Evolutionary conservation across 2,329 filamentous ascomycete species (phyloP).

Genomic region (Ascocoryne sarcoides): DNA sequence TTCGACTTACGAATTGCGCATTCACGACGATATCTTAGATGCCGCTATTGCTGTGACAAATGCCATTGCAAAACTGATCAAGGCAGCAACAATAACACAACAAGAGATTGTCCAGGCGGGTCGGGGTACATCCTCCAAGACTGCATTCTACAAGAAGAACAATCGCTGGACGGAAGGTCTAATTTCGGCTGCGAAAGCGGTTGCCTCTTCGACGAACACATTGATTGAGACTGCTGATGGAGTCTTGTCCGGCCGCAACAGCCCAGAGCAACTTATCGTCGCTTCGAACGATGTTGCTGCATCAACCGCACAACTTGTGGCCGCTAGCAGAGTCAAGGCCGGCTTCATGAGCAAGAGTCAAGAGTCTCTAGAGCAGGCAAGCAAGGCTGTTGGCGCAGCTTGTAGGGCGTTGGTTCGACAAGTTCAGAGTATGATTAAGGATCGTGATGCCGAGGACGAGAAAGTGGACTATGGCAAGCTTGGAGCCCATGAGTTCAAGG

Average conservation of each 20-base stretch:
- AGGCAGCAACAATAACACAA: conserved; percentile 85
- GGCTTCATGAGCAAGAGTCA: conserved; percentile 97
- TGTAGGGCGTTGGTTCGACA: conserved; percentile 84
- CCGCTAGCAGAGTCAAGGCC: conserved; percentile 91
- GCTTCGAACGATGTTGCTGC: conserved; percentile 96
- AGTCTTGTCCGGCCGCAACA: conserved; percentile 85
- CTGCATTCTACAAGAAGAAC: conserved; percentile 99
- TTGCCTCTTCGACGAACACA: conserved; percentile 86
- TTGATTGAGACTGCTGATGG: conserved; percentile 97
- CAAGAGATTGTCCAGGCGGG: conserved; percentile 95
- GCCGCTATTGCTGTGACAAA: conserved; percentile 89
- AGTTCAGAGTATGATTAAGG: conserved; percentile 88
- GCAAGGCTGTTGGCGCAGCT: conserved; percentile 83
- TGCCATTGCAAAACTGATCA: conserved; percentile 89
- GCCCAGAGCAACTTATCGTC: conserved; percentile 93
- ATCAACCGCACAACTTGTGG: conserved; percentile 91
- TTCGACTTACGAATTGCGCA: conserved; percentile 91
- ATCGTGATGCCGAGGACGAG: conserved; percentile 74
- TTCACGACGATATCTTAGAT: conserved; percentile 90
- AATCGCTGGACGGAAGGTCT: conserved; percentile 98
- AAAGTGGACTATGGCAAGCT: conserved; percentile 80
- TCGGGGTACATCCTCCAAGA: conserved; percentile 74
- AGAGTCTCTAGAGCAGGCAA: conserved; percentile 81
- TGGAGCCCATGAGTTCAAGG: conserved; percentile 94
- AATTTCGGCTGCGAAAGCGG: conserved; percentile 94